Conservation (phyloP, 257 asterid species). For the Solanum peruvianum region DNA sequence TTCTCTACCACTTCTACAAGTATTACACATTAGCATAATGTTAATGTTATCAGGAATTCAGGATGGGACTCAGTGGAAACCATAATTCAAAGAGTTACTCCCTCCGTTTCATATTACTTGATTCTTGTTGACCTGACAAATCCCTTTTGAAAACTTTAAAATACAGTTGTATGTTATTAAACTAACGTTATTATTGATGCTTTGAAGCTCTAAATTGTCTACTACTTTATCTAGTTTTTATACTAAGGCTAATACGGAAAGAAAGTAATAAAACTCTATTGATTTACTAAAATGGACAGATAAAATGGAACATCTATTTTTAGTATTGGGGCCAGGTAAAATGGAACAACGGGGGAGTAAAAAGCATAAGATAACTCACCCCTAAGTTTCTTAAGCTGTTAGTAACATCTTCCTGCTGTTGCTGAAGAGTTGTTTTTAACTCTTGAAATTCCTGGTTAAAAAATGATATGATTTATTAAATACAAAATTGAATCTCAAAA, state of each 20-base stretch:
- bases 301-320: not conserved
- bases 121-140: not conserved
- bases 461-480: not conserved
- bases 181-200: not conserved
- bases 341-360: not conserved
- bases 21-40: not conserved
- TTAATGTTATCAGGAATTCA: not conserved
- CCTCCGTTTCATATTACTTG: not conserved
- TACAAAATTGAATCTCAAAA: not conserved
- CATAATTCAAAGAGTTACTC: not conserved
- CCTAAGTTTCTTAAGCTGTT: conserved; percentile 60
- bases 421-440: conserved; percentile 74
- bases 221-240: not conserved
- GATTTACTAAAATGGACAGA: not conserved
- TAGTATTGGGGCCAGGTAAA: not conserved
- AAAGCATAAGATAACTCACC: conserved; percentile 24
- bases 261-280: not conserved
- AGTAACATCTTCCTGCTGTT: conserved; percentile 90
- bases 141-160: not conserved
- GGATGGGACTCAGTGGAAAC: not conserved
- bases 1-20: not conserved
- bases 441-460: conserved; percentile 73
- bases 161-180: not conserved
- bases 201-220: not conserved
- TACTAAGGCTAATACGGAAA: no score